phyloP scores from a whole-genome alignment of 2,329 filamentous ascomycete genomes.

The Botrytis byssoidea region DNA sequence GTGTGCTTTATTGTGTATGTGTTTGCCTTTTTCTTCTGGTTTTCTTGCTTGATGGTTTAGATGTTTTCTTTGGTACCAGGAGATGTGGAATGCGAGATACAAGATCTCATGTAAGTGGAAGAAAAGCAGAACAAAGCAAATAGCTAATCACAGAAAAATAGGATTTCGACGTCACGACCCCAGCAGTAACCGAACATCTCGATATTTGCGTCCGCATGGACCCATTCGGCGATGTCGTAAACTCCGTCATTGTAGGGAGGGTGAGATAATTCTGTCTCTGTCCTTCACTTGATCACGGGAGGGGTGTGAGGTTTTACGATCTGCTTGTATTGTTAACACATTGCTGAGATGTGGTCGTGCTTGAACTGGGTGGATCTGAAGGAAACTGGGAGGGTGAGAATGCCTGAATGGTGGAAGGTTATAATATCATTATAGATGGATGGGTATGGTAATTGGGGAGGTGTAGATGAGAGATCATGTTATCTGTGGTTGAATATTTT shows the following conservation, averaged over 20 bases:
- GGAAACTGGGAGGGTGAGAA: background rate
- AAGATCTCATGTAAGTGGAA: background rate
- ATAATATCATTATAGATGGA: background rate
- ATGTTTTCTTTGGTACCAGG: background rate
- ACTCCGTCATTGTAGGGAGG: conserved; percentile 46
- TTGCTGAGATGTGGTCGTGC: background rate
- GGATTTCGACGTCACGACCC: conserved; percentile 44
- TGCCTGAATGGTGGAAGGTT: background rate
- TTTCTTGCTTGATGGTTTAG: background rate
- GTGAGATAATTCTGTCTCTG: conserved; percentile 21
- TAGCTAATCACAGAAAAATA: conserved; percentile 8
- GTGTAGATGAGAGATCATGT: background rate
- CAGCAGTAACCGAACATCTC: conserved; percentile 39
- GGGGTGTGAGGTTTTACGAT: background rate
- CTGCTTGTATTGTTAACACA: background rate
- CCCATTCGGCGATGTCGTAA: conserved; percentile 50
- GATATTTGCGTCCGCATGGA: conserved; percentile 47
- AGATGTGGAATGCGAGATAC: background rate
- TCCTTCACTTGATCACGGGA: background rate
- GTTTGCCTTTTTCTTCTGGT: background rate
- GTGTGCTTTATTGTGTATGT: conserved; percentile 49
- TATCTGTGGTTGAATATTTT: background rate
- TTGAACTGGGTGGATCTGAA: background rate
- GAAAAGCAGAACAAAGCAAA: background rate
- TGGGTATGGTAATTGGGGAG: background rate